Conservation (phyloP, 2,329 filamentous ascomycete species). For the Arachnopeziza araneosa region DNA sequence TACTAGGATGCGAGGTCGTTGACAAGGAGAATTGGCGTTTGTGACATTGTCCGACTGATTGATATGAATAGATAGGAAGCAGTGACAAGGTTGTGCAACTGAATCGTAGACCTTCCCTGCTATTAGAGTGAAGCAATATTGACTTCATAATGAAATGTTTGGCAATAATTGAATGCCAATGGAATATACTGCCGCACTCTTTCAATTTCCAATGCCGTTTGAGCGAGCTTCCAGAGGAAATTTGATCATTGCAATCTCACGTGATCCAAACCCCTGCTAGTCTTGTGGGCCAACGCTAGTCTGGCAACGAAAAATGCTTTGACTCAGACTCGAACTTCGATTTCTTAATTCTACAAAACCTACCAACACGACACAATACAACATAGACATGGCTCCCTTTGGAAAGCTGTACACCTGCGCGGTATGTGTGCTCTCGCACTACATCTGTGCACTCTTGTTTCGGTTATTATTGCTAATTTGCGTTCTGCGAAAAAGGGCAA, state of each 20-base stretch:
- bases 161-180: neutral
- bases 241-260: neutral
- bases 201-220: neutral
- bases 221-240: neutral
- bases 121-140: constrained; percentile 24
- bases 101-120: constrained; percentile 25
- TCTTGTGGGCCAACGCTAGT: neutral
- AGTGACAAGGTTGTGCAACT: too few relatives aligned
- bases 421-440: constrained; percentile 44
- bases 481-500: constrained; percentile 57
- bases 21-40: constrained; percentile 26
- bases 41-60: constrained; percentile 5
- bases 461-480: neutral
- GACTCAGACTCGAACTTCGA: neutral
- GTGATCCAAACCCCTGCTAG: neutral
- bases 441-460: neutral
- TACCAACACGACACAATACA: constrained; percentile 14
- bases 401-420: constrained; percentile 90
- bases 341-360: constrained; percentile 1
- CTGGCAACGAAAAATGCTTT: neutral
- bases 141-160: constrained; percentile 27
- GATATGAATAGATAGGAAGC: constrained; percentile 13
- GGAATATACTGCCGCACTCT: neutral
- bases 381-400: constrained; percentile 84
- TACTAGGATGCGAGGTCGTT: constrained; percentile 29